These are phyloP conservation scores for Solanum bukasovii DNA, from an alignment of 257 asterid species.

Conservation along the genomic window DNA sequence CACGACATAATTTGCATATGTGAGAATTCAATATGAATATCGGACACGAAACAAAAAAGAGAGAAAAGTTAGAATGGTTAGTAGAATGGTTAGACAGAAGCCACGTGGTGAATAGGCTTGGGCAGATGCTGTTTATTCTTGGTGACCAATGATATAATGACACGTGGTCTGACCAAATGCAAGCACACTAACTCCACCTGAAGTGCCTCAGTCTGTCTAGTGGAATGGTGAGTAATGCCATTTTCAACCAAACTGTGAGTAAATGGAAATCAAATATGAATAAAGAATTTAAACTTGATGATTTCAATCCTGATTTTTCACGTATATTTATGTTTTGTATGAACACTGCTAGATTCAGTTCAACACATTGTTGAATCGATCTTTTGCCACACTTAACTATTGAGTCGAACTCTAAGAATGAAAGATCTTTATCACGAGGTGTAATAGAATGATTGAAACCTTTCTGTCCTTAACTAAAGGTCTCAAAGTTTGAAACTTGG, in stretches of 20 bases:
- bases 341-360: background rate
- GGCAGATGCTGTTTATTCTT: slow-evolving; percentile 1
- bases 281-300: background rate
- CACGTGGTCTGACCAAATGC: background rate
- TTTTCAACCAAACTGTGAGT: background rate
- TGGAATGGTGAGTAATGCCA: background rate
- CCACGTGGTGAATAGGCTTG: slow-evolving; percentile 5
- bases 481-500: background rate
- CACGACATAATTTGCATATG: background rate
- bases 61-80: background rate
- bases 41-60: background rate
- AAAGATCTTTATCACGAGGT: background rate
- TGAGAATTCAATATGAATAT: background rate
- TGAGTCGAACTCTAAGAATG: background rate
- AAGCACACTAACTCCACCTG: background rate
- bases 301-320: background rate
- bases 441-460: background rate
- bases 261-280: background rate
- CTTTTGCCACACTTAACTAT: background rate
- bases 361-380: background rate
- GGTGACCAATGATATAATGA: background rate
- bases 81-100: background rate
- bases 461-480: background rate
- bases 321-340: background rate
- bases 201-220: background rate